These are phyloP conservation scores for Tetradesmus lagerheimii DNA, from an alignment of 139 green algal species.

Conservation along the genomic window DNA sequence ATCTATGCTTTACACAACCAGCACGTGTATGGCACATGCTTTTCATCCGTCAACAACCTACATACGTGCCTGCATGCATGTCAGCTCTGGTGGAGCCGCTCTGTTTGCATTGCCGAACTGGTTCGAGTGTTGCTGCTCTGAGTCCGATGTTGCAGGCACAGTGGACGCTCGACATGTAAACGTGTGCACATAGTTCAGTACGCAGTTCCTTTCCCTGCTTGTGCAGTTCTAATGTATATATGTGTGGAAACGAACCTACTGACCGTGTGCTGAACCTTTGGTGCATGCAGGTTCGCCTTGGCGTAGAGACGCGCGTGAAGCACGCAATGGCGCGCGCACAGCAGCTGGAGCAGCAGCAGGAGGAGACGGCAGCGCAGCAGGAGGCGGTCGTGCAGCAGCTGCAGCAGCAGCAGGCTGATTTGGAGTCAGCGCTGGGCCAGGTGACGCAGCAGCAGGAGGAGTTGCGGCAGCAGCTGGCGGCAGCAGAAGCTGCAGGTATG, in stretches of 20 bases:
- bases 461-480: conserved; percentile 15
- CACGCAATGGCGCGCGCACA: conserved; percentile 53
- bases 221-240: no score
- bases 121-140: no score
- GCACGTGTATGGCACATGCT: no score
- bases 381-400: conserved; percentile 43
- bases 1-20: no score
- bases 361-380: conserved; percentile 45
- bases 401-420: conserved; percentile 34
- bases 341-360: conserved; percentile 64
- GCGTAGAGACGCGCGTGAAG: conserved; percentile 65
- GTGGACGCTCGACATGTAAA: no score
- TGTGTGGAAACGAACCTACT: no score
- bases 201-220: no score
- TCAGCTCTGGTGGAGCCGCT: no score
- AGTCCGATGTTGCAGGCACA: not conserved
- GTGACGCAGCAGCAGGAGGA: not conserved
- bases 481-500: not conserved
- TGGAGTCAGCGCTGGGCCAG: conserved; percentile 1
- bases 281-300: conserved; percentile 60
- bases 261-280: not conserved
- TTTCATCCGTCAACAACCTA: no score
- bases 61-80: no score
- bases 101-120: no score
- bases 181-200: no score